Base-by-base conservation (phyloP, 1,284 basidiomycete genomes). In the Takashimella koratensis region DNA sequence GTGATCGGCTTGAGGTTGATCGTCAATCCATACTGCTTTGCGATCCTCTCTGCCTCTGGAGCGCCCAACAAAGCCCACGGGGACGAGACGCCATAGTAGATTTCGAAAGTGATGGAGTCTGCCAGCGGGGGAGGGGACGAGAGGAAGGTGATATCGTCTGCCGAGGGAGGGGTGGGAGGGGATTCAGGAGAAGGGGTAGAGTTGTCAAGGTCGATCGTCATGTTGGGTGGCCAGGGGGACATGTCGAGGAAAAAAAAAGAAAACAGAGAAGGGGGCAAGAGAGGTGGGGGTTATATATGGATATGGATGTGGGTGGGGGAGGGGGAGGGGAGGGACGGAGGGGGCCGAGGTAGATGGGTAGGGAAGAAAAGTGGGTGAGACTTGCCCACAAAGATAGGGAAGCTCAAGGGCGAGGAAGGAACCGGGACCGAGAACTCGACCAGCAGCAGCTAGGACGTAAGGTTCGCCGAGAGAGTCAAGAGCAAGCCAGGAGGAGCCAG, bases 1-100 rank as follows among this genome's bases (percentile, higher is more conserved):
- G 54, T 52, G n/a, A 67, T 67, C 11, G 65, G 65, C 52, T 62
- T 61, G 21, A 67, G 50, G 41, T 60, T 51, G 1, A 67, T 51
- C 13, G 52, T 62, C 8, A 67, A 25, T 0, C 59, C 59, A 48
- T 60, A 58, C 41, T 50, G 39, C 41, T 46, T 21, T 10, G 65
- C 61, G 25, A 65, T 67, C 8, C 55, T 13, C 45, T 59, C 52
- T 2, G 51, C 48, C 42, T 57, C 53, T 1, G 59, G 61, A 4
- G 59, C 61, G 22, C 65, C 65, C 13, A 67, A 48, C 3, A 58
- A 53, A 2, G 65, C 65, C 65, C 65, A 65, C 16, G 65, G 65
- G 0, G 61, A 62, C 3, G 58, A 60, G 3, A 67, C 63, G 16
- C 63, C 65, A 27, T 63, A 65, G 47, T 63, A 63, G 11, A 62